These are phyloP conservation scores for Purpureocillium lavendulum DNA, from an alignment of 2,329 filamentous ascomycete genomes.

Conservation along the genomic window DNA sequence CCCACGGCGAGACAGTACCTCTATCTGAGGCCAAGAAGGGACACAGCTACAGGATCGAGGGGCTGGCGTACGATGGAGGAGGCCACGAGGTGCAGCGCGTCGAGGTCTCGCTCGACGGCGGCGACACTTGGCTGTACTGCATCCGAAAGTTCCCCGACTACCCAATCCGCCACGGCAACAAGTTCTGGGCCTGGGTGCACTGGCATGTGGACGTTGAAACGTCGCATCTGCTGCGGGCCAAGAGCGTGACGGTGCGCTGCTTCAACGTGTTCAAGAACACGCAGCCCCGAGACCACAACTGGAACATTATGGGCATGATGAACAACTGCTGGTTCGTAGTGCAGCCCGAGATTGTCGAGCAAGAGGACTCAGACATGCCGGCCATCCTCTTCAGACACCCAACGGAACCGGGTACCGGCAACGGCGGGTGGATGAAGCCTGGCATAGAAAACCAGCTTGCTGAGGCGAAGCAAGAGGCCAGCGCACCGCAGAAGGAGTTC, in stretches of 20 bases:
- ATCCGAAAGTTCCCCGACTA: constrained; percentile 31
- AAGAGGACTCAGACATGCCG: constrained; percentile 18
- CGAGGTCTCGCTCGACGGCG: constrained; percentile 38
- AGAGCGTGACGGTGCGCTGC: constrained; percentile 34
- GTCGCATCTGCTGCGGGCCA: constrained; percentile 30
- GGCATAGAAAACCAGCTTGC: constrained; percentile 35
- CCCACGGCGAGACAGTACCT: constrained; percentile 33
- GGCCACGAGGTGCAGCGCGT: constrained; percentile 40
- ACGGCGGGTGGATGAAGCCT: constrained; percentile 43
- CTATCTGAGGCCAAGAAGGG: constrained; percentile 26
- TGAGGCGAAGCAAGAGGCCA: constrained; percentile 31
- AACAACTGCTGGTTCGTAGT: constrained; percentile 44
- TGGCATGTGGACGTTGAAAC: constrained; percentile 42
- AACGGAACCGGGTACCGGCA: constrained; percentile 29
- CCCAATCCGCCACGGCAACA: constrained; percentile 41
- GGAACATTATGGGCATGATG: constrained; percentile 47
- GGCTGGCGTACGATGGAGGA: constrained; percentile 36
- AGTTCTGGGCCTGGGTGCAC: constrained; percentile 45
- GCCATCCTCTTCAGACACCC: constrained; percentile 37
- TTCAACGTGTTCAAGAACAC: constrained; percentile 43
- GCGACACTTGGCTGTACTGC: constrained; percentile 27
- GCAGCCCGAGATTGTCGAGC: constrained; percentile 26
- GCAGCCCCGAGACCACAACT: constrained; percentile 33
- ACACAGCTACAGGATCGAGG: constrained; percentile 22
- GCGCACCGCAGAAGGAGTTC: constrained; percentile 39